Evolutionary conservation across 306 rosid genomes (phyloP), one percentile per base, ranked within the genome.

Genomic region (Ziziphus jujuba): DNA sequence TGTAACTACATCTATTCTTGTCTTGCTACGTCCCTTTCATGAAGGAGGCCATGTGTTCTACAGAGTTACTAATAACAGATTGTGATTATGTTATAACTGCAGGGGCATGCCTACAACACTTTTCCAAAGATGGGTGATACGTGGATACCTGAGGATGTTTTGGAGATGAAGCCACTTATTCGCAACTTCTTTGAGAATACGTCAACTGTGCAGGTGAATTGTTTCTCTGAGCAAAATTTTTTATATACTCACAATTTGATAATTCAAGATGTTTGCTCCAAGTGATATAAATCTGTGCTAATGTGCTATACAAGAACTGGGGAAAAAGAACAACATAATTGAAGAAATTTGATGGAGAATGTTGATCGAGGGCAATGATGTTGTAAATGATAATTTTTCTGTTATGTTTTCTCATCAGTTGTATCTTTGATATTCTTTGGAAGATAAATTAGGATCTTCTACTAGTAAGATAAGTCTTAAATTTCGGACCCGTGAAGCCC

Each of bases 161-260:
- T 91, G 63, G 85, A 84, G 60, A 81, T 83, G 95, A 91, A 85
- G 67, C 97, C 96, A 56, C 74, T 82, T 25, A 85, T 86, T 74
- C 85, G 97, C 25, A 92, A 92, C 72, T 92, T 89, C 83, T 92
- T 92, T 45, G 97, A 92, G 91, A 92, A 89, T 71, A 84, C 89
- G 25, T 84, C 88, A 17, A 84, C 89, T 33, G 95, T 87, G 62
- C 95, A 89, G 96, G 91, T 87, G 74, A n/a, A 64, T 59, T 28
- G 2, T 28, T 63, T 59, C 22, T 65, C 52, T 20, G 19, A 17
- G 63, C 68, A 61, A 55, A 60, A 31, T 20, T 56, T 28, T 11
- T 11, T 34, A 54, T 33, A 19, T 44, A 0, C 9, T 38, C 56
- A 20, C 55, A 38, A 2, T 47, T 23, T 71, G 15, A 19, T 6